Conservation (phyloP, 352 stramenopile species). For the Aphanomyces invadans region DNA sequence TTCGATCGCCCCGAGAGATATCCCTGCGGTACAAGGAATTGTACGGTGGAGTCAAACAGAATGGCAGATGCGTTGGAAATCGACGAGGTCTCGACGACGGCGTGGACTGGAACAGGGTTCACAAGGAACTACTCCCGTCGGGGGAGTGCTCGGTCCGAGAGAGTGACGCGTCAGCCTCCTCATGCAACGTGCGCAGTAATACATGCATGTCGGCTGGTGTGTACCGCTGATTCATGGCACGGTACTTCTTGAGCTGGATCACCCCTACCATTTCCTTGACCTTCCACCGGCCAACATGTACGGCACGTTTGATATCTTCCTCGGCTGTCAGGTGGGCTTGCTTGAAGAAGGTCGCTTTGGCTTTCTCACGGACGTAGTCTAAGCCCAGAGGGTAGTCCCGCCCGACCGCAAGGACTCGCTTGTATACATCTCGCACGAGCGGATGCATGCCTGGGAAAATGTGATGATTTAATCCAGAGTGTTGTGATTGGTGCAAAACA, state of each 20-base stretch:
- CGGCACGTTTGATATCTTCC: slow-evolving; percentile 84
- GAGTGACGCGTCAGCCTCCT: background rate
- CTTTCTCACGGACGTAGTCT: slow-evolving; percentile 85
- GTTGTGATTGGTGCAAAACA: background rate
- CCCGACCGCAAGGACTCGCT: slow-evolving; percentile 89
- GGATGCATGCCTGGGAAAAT: slow-evolving; percentile 68
- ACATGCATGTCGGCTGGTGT: slow-evolving; percentile 67
- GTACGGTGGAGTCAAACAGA: no score
- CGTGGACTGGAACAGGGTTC: no score
- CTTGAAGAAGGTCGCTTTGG: slow-evolving; percentile 87
- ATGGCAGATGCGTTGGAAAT: no score
- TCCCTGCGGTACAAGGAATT: no score
- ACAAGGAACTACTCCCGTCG: no score
- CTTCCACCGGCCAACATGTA: slow-evolving; percentile 89
- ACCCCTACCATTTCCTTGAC: slow-evolving; percentile 94
- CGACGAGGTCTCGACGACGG: no score
- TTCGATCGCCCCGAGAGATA: no score
- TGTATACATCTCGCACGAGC: slow-evolving; percentile 94
- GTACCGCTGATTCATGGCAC: slow-evolving; percentile 91
- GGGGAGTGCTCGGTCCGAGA: background rate
- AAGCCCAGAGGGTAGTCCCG: slow-evolving; percentile 92
- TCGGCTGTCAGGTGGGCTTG: slow-evolving; percentile 63
- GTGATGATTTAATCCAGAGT: background rate
- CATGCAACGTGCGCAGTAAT: slow-evolving; percentile 33
- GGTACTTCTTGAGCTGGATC: slow-evolving; percentile 97